Base-by-base conservation (phyloP, 495 filamentous ascomycete genomes). In the Pyrenopolyporus hunteri region DNA sequence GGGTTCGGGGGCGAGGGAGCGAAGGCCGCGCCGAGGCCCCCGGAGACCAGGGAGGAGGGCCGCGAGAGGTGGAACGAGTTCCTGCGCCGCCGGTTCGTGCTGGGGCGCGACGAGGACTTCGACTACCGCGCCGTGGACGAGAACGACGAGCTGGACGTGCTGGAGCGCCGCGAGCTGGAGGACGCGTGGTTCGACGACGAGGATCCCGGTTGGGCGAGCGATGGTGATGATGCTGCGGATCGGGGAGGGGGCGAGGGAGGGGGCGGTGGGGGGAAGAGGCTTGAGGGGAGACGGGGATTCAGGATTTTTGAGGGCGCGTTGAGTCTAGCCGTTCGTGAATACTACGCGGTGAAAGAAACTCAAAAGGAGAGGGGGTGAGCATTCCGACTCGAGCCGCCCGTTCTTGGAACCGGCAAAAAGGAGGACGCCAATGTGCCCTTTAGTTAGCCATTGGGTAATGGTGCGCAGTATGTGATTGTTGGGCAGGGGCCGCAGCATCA, bases 151-250 rank as follows among this genome's bases (percentile, higher is more conserved):
- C 85, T 80, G 32, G 89, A 93, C 73, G 85, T 88, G 66, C 70
- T 81, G 60, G 84, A 86, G 68, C 79, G 87, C 45, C 59, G 73
- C 17, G 82, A 87, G 47, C 66, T 62, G 45, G 74, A 87, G 71
- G 89, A 93, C 29, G 77, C 78, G 39, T 94, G 88, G 75, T 90
- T 93, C 68, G 88, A 89, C 16, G 85, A 84, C n/a, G 88, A 92
- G 73, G 86, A 89, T 44, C 84, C 87, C 1, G 78, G 77, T 26
- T 90, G 84, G 84, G 72, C 78, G 48, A 85, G 80, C 13, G 77
- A 73, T n/a, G 50, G 80, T 11, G 77, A 73, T 14, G 52, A 86
- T 59, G 85, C 81, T 10, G 80, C 78, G 19, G 84, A 85, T 61
- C 83, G 83, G 31, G 79, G 80, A 11, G 76, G 79, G 36, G 85